Evolutionary conservation across 2,329 filamentous ascomycete species (phyloP).

Genomic region (Sclerotinia borealis): DNA sequence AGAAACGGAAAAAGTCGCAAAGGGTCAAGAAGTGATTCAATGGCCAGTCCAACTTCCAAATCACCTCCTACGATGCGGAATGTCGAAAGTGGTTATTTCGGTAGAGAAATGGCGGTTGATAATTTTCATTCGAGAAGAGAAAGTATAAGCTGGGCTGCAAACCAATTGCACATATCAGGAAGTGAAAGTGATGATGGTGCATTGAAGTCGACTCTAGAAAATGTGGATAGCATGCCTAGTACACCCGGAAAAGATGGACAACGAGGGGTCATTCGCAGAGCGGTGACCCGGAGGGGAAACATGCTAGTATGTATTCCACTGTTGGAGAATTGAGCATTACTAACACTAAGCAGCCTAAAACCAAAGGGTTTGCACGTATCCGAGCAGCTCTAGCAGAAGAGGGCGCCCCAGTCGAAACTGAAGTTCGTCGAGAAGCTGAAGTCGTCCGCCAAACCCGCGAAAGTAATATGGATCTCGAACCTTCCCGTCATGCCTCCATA

Average conservation of each 20-base stretch:
- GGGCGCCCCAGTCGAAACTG: slow-evolving; percentile 77
- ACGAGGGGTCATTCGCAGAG: slow-evolving; percentile 71
- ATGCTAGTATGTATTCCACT: slow-evolving; percentile 58
- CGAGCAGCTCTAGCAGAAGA: slow-evolving; percentile 86
- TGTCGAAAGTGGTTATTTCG: slow-evolving; percentile 44
- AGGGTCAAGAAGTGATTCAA: slow-evolving; percentile 64
- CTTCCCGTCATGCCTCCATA: slow-evolving; percentile 37
- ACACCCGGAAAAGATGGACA: slow-evolving; percentile 49
- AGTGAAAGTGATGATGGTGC: slow-evolving; percentile 73
- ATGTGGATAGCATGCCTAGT: slow-evolving; percentile 36
- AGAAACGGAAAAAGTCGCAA: slow-evolving; percentile 57
- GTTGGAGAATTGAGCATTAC: slow-evolving; percentile 10
- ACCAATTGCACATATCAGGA: slow-evolving; percentile 75
- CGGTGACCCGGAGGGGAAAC: slow-evolving; percentile 82
- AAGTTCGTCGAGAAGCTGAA: slow-evolving; percentile 85
- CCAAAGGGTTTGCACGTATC: slow-evolving; percentile 91
- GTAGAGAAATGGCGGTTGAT: slow-evolving; percentile 42
- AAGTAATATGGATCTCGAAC: slow-evolving; percentile 64
- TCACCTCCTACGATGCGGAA: slow-evolving; percentile 61
- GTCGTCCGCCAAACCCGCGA: slow-evolving; percentile 94
- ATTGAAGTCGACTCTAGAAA: slow-evolving; percentile 39
- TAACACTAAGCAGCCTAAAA: slow-evolving; percentile 67
- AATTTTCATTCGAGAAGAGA: slow-evolving; percentile 61
- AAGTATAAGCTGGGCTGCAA: slow-evolving; percentile 84
- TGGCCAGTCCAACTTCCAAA: slow-evolving; percentile 62